Conservation (phyloP, 1,284 basidiomycete species). For the Phylloboletellus chloephorus region DNA sequence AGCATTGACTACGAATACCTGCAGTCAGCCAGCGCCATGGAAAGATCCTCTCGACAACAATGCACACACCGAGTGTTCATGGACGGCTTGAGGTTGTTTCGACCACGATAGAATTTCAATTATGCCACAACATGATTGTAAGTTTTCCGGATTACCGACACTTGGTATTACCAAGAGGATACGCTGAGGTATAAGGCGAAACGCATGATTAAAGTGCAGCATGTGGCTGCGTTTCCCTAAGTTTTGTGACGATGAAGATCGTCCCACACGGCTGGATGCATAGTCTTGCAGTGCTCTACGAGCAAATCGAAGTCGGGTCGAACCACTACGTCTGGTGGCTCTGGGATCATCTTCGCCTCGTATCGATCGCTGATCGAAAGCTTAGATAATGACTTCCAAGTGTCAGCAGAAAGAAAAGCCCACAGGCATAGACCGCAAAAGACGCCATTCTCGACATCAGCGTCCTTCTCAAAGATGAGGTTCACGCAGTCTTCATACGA, state of each 20-base stretch:
- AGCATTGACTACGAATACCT: too few relatives aligned
- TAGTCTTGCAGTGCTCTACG: constrained; percentile 28
- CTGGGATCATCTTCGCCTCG: constrained; percentile 23
- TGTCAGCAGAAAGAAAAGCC: constrained; percentile 22
- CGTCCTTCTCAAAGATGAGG: constrained; percentile 41
- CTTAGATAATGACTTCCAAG: neutral
- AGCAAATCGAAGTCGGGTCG: constrained; percentile 30
- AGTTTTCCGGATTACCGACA: too few relatives aligned
- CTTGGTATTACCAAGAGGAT: constrained; percentile 17
- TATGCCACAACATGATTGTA: constrained; percentile 8
- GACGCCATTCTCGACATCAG: constrained; percentile 33
- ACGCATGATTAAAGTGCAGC: constrained; percentile 11
- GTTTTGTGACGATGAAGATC: constrained; percentile 21
- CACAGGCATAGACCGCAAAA: constrained; percentile 50
- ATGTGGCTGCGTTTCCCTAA: neutral
- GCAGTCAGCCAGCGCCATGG: too few relatives aligned
- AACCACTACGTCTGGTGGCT: constrained; percentile 32
- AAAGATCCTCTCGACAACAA: neutral
- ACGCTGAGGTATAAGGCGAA: constrained; percentile 15
- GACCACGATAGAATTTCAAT: constrained; percentile 7
- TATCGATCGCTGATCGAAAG: constrained; percentile 29
- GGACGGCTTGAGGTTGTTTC: neutral
- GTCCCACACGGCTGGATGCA: constrained; percentile 29
- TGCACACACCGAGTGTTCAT: neutral
- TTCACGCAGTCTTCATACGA: constrained; percentile 41